phyloP scores from a whole-genome alignment of 2,329 filamentous ascomycete species.

The Fonsecaea pedrosoi region DNA sequence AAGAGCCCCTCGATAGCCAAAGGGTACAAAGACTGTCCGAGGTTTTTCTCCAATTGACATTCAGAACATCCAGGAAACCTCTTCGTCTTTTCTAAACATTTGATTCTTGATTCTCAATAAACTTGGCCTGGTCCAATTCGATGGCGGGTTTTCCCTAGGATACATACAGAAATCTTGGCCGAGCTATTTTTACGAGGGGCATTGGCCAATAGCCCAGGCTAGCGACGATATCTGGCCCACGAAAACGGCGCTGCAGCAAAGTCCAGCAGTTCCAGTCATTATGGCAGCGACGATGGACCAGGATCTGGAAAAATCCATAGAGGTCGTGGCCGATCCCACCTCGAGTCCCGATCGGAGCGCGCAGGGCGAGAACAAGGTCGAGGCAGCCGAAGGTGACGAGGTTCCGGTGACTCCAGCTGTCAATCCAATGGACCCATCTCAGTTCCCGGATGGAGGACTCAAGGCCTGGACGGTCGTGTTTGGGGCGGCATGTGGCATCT shows the following conservation, averaged over 20 bases:
- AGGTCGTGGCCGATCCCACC: not conserved
- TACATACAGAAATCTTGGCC: not conserved
- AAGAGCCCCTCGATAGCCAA: not conserved
- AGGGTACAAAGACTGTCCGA: not conserved
- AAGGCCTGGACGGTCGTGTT: constrained; percentile 53
- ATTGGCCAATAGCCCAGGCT: not conserved
- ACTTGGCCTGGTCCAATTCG: too few species aligned
- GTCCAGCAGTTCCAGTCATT: constrained; percentile 5
- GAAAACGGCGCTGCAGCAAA: not conserved
- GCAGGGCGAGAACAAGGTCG: constrained; percentile 9
- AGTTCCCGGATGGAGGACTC: constrained; percentile 51
- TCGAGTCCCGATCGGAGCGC: constrained; percentile 13
- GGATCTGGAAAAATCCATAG: constrained; percentile 23
- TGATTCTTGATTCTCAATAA: not conserved
- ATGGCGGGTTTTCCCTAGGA: not conserved
- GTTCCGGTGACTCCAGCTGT: constrained; percentile 13
- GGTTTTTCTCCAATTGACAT: not conserved
- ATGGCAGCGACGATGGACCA: constrained; percentile 12
- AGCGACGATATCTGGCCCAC: not conserved
- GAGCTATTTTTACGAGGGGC: not conserved
- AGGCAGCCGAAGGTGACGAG: constrained; percentile 14
- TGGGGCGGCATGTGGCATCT: constrained; percentile 51
- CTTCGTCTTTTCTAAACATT: not conserved
- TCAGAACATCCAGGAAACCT: not conserved
- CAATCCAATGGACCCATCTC: constrained; percentile 37